Evolutionary conservation across 1,139 yeast genomes (phyloP).

Genomic region (Hansenula lynferdii): DNA sequence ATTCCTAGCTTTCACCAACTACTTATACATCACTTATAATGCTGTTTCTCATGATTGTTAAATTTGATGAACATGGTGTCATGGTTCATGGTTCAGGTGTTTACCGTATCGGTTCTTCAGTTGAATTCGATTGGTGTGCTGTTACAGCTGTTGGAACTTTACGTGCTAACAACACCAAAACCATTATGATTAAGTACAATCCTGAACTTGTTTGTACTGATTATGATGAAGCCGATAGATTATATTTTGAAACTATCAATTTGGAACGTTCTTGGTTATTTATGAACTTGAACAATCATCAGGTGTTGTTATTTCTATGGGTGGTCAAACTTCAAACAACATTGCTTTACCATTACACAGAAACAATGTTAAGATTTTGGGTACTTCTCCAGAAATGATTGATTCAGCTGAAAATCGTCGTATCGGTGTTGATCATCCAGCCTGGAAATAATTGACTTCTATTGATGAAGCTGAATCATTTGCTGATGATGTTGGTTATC

Average conservation of each 20-base stretch:
- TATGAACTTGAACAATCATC: constrained; percentile 87
- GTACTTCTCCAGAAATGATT: constrained; percentile 98
- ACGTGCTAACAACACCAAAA: constrained; percentile 81
- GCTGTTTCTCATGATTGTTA: constrained; percentile 85
- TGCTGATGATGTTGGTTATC: constrained; percentile 89
- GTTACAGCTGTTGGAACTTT: constrained; percentile 93
- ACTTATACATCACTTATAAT: constrained; percentile 91
- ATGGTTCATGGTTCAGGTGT: constrained; percentile 95
- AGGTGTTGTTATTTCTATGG: constrained; percentile 97
- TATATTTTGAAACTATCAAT: constrained; percentile 95
- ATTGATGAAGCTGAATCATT: constrained; percentile 90
- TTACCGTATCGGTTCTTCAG: constrained; percentile 91
- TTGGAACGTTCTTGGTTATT: constrained; percentile 91
- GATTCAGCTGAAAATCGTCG: constrained; percentile 97
- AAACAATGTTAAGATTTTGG: constrained; percentile 91
- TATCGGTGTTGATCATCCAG: constrained; percentile 98
- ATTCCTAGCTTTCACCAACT: constrained; percentile 96
- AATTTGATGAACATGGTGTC: constrained; percentile 80
- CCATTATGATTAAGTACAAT: constrained; percentile 96
- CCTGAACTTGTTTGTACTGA: constrained; percentile 99
- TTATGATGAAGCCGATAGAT: constrained; percentile 93
- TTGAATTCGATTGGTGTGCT: constrained; percentile 96
- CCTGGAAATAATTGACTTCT: constrained; percentile 97
- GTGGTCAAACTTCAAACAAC: constrained; percentile 98
- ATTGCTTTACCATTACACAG: constrained; percentile 92